Percentiles rank a stretch among this genome's conserved stretches.
These are phyloP conservation scores for Cryphonectria radicalis DNA, from an alignment of 2,329 filamentous ascomycete genomes.

Conservation along the genomic window DNA sequence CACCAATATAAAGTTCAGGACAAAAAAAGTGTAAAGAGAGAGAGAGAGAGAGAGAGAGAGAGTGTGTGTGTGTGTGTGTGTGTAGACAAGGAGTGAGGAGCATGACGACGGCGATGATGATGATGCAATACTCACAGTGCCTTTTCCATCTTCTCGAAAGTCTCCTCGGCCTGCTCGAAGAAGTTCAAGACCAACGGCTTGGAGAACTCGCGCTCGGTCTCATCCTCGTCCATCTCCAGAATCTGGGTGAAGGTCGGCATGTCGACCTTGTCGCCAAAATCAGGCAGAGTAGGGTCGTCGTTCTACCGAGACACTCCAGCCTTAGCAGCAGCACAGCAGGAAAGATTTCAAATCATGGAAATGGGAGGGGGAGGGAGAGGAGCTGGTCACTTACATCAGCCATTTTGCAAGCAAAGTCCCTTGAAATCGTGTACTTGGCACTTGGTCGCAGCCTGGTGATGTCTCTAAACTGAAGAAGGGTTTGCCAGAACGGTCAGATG, in stretches of 20 bases:
- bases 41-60: too few relatives aligned
- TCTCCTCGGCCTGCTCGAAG: slow-evolving; percentile 87
- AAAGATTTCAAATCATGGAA: neutral
- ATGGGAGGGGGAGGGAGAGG: neutral
- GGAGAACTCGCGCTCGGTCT: slow-evolving; percentile 85
- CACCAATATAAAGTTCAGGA: neutral
- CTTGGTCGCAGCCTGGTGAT: slow-evolving; percentile 17
- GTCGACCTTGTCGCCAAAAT: slow-evolving; percentile 80
- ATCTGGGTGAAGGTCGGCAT: slow-evolving; percentile 86
- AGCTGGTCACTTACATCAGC: slow-evolving; percentile 22
- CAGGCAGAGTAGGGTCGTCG: slow-evolving; percentile 50
- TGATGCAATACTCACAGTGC: slow-evolving; percentile 68
- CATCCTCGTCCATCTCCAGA: slow-evolving; percentile 96
- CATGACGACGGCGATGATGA: neutral
- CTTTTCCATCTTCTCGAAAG: slow-evolving; percentile 82
- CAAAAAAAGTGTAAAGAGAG: too few relatives aligned
- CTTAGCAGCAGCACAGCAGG: slow-evolving; percentile 7
- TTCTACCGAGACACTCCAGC: slow-evolving; percentile 14
- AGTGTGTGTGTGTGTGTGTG: too few relatives aligned
- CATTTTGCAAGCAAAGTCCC: slow-evolving; percentile 26
- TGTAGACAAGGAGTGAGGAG: neutral
- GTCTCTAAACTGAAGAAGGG: slow-evolving; percentile 16
- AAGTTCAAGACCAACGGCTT: slow-evolving; percentile 87
- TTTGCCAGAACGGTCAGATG: slow-evolving; percentile 19
- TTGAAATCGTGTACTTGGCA: slow-evolving; percentile 17